These are phyloP conservation scores for Euphorbia corollata DNA, from an alignment of 441 rosid species.

Conservation along the genomic window DNA sequence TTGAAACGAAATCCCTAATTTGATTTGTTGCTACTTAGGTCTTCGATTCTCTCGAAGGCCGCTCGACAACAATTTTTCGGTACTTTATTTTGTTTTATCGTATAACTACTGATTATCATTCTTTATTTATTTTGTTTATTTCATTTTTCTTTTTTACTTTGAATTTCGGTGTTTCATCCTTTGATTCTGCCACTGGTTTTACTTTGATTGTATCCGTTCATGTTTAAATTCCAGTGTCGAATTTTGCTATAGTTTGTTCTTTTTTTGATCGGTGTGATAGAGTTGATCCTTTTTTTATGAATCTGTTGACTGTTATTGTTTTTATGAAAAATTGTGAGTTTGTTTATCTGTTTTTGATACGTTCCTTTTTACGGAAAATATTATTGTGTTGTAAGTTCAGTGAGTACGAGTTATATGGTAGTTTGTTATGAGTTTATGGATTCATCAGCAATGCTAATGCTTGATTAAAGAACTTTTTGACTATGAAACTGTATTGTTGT, in stretches of 20 bases:
- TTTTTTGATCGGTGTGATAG: neutral
- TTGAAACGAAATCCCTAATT: slow-evolving; percentile 3
- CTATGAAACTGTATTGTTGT: neutral
- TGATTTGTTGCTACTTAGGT: neutral
- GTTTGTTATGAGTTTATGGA: slow-evolving; percentile 8
- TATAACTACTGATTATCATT: slow-evolving; percentile 1
- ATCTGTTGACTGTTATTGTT: neutral
- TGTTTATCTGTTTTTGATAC: slow-evolving; percentile 2
- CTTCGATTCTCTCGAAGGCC: slow-evolving; percentile 18
- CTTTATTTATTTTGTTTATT: neutral
- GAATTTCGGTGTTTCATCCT: neutral
- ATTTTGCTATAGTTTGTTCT: neutral
- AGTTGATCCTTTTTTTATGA: neutral
- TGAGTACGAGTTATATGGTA: neutral
- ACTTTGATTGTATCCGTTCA: neutral
- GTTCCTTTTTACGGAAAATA: neutral
- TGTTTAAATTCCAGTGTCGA: neutral
- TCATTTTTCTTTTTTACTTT: neutral
- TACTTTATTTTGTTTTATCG: slow-evolving; percentile 3
- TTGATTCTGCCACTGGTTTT: neutral
- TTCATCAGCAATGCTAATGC: slow-evolving; percentile 10
- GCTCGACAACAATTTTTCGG: slow-evolving; percentile 10
- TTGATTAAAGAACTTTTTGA: neutral
- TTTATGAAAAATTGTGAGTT: neutral
- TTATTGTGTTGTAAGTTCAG: neutral